Evolutionary conservation across 1,139 yeast species (phyloP).

Genomic region (Scheffersomyces cryptocercus): DNA sequence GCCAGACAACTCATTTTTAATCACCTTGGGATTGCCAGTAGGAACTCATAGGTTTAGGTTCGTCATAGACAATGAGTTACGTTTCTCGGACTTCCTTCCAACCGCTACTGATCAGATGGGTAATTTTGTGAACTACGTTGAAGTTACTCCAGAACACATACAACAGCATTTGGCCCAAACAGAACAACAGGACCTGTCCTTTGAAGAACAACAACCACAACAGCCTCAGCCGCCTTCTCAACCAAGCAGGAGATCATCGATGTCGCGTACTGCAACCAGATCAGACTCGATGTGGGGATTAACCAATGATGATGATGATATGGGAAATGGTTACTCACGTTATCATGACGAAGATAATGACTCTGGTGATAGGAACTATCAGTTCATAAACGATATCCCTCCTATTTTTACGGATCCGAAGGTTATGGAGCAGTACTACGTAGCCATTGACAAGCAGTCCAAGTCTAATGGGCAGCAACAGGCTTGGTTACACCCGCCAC

Average conservation of each 20-base stretch:
- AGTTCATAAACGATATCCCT: conserved; percentile 75
- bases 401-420: conserved; percentile 84
- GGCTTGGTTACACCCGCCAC: conserved; percentile 68
- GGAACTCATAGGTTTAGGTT: conserved; percentile 52
- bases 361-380: conserved; percentile 20
- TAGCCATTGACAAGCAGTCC: conserved; percentile 71
- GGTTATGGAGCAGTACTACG: conserved; percentile 61
- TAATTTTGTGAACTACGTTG: conserved; percentile 50
- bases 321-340: conserved; percentile 78
- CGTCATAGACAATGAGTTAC: conserved; percentile 48
- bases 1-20: conserved; percentile 37
- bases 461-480: conserved; percentile 63
- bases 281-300: conserved; percentile 57
- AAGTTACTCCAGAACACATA: conserved; percentile 46
- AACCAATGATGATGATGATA: conserved; percentile 69
- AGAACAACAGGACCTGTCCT: conserved; percentile 11
- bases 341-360: conserved; percentile 55
- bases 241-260: conserved; percentile 20
- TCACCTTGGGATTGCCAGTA: conserved; percentile 47
- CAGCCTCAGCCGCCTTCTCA: conserved; percentile 7
- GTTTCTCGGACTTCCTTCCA: conserved; percentile 48
- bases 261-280: conserved; percentile 29
- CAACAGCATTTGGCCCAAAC: conserved; percentile 22
- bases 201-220: conserved; percentile 11
- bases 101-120: conserved; percentile 57